Conservation (phyloP, 179 eudicot species). For the Beta corolliflora region DNA sequence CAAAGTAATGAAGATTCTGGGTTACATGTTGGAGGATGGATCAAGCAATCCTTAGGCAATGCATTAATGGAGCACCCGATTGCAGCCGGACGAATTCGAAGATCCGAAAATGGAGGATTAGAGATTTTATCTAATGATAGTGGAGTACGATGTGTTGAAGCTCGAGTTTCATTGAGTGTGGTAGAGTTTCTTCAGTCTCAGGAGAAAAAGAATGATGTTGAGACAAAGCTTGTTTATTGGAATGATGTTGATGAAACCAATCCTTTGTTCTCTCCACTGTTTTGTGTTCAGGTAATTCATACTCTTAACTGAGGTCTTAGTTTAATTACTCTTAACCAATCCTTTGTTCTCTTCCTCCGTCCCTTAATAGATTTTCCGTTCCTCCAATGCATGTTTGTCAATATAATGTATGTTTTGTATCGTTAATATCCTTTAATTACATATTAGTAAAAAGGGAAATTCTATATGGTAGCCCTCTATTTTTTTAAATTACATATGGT, state of each 20-base stretch:
- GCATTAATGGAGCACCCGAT: constrained; percentile 38
- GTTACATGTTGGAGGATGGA: constrained; percentile 34
- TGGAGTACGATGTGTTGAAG: constrained; percentile 48
- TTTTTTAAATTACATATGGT: too few species aligned
- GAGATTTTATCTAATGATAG: constrained; percentile 46
- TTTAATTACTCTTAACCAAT: too few species aligned
- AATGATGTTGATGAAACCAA: constrained; percentile 8
- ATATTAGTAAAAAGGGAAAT: too few species aligned
- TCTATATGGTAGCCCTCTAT: too few species aligned
- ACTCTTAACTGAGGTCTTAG: neutral
- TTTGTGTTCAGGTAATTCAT: constrained; percentile 46
- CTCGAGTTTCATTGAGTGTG: constrained; percentile 21
- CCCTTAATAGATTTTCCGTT: too few species aligned
- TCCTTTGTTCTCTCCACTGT: constrained; percentile 35
- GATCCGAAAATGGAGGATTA: constrained; percentile 16
- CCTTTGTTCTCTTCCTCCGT: too few species aligned
- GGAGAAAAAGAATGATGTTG: constrained; percentile 25
- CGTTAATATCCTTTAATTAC: too few species aligned
- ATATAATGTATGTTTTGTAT: too few species aligned
- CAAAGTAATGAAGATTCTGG: constrained; percentile 26
- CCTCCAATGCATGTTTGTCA: too few species aligned
- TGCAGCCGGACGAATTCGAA: constrained; percentile 38
- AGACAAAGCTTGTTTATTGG: constrained; percentile 21
- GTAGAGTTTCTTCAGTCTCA: constrained; percentile 34
- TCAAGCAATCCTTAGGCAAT: constrained; percentile 42